A percentile compares a stretch with the other conserved stretches of the same genome.
Evolutionary conservation across 805 yeast species (phyloP).

Genomic region (Metschnikowia kunwiensis): DNA sequence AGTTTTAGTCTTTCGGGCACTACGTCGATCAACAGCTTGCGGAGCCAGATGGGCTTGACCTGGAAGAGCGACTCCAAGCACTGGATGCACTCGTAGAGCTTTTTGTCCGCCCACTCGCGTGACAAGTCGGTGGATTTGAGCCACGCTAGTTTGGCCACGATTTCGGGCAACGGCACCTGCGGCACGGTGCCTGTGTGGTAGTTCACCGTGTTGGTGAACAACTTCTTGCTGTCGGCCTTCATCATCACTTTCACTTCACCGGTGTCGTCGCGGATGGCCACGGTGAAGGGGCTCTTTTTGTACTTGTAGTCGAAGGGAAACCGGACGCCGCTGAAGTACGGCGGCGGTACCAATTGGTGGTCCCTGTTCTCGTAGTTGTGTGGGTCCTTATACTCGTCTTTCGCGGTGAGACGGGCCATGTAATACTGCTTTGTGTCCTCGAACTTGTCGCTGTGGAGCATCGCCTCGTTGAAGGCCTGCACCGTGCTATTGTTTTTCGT

Average conservation of each 20-base stretch:
- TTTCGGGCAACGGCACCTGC: constrained; percentile 44
- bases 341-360: constrained; percentile 79
- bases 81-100: constrained; percentile 42
- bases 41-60: constrained; percentile 78
- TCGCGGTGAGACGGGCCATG: constrained; percentile 22
- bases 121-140: constrained; percentile 31
- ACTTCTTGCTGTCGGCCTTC: constrained; percentile 44
- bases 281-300: constrained; percentile 61
- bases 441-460: constrained; percentile 25
- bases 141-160: constrained; percentile 37
- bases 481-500: constrained; percentile 49
- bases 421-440: constrained; percentile 26
- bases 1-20: constrained; percentile 45
- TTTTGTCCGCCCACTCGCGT: constrained; percentile 31
- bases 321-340: constrained; percentile 70
- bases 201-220: constrained; percentile 52
- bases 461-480: constrained; percentile 28
- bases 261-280: constrained; percentile 50
- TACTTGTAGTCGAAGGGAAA: constrained; percentile 78
- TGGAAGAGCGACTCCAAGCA: constrained; percentile 52
- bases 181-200: constrained; percentile 49
- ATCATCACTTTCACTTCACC: constrained; percentile 55
- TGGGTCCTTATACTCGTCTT: constrained; percentile 27
- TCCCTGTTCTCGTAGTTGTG: constrained; percentile 32
- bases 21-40: constrained; percentile 63